phyloP scores from a whole-genome alignment of 2,329 filamentous ascomycete genomes.

The Tolypocladium ophioglossoides region DNA sequence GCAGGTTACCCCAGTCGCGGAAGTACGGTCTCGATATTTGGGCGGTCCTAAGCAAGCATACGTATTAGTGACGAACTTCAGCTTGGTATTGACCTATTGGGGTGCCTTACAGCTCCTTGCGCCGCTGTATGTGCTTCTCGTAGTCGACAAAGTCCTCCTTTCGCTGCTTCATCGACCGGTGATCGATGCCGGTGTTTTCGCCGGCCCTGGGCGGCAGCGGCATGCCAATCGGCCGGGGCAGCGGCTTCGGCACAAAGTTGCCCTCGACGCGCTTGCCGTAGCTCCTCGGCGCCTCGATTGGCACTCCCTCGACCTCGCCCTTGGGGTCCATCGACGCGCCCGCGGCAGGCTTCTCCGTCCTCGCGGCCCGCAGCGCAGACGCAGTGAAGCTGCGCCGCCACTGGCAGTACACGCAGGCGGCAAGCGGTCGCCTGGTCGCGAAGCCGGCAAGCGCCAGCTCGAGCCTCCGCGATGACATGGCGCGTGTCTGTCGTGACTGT shows the following conservation, averaged over 20 bases:
- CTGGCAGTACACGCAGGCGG: slow-evolving; percentile 39
- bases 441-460: slow-evolving; percentile 17
- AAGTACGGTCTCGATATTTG: slow-evolving; percentile 85
- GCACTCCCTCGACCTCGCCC: slow-evolving; percentile 28
- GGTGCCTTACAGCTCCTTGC: slow-evolving; percentile 58
- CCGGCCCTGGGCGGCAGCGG: slow-evolving; percentile 60
- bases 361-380: slow-evolving; percentile 24
- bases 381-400: slow-evolving; percentile 37
- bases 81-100: background rate
- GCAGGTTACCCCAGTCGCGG: slow-evolving; percentile 84
- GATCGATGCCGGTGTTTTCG: slow-evolving; percentile 73
- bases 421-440: slow-evolving; percentile 15
- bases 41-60: slow-evolving; percentile 41
- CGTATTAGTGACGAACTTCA: background rate
- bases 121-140: slow-evolving; percentile 68
- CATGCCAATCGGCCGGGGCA: slow-evolving; percentile 74
- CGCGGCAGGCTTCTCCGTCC: slow-evolving; percentile 21
- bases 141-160: slow-evolving; percentile 75
- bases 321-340: slow-evolving; percentile 26
- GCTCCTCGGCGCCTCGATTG: slow-evolving; percentile 47
- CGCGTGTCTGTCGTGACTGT: background rate
- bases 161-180: slow-evolving; percentile 54
- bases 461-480: slow-evolving; percentile 22
- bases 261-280: slow-evolving; percentile 44
- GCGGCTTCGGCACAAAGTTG: slow-evolving; percentile 46